Evolutionary conservation across 805 yeast species (phyloP), one percentile per base, ranked within the genome.

Genomic region (Candida sithepensis): DNA sequence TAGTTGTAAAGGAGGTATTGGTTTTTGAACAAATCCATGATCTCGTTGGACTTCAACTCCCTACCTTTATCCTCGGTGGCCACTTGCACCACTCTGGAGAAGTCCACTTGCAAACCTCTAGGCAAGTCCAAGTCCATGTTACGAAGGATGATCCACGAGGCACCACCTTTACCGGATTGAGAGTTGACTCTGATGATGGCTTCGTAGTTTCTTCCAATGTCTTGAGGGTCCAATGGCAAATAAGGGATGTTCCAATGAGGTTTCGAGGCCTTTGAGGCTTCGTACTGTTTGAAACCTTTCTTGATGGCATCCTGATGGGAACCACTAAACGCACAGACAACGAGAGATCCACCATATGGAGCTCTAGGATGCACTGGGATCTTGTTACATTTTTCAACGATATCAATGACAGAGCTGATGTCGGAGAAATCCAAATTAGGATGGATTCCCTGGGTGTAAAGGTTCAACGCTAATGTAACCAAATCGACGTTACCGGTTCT

Each of bases 251-350:
- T 73, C 96, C 95, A 87, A 44, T 67, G 60, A 45, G 71, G 69
- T 13, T 65, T 64, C 39, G 62, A 59, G 37, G 67, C 67, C 42
- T 64, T 57, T 46, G 70, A 67, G 53, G 72, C 68, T 47, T 71
- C 69, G 56, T 79, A 73, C 18, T 61, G 65, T 21, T 74, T 72
- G 65, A 86, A 86, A 16, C 95, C 95, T 70, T 86, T 86, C 68
- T 86, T 87, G 66, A 86, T 86, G 39, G 95, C 94, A 66, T 87
- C 94, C 69, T 86, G 94, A 65, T 86, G 94, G n/a, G 89, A 82
- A 3, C 94, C 94, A 44, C 85, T 77, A 68, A 86, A 86, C 2
- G 94, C 94, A 67, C 88, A 85, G 33, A 86, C 91, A 39, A 85
- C 94, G 43, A 85, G 74, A 46, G 85, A 83, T 32, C 94, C 94